Evolutionary conservation across 2,329 filamentous ascomycete species (phyloP).

Genomic region (Neocucurbitaria cava): DNA sequence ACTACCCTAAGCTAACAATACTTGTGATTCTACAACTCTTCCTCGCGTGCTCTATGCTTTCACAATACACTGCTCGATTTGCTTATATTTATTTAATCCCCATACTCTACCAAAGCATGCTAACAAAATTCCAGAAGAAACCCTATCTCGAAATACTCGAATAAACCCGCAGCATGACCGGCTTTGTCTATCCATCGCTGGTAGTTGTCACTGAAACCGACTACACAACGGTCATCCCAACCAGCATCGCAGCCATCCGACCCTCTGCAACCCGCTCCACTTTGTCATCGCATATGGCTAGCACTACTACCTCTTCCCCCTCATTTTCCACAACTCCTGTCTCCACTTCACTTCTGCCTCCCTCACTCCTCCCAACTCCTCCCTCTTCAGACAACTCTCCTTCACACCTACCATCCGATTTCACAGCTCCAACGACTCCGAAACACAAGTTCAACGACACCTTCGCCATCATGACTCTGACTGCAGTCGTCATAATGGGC

Average conservation of each 20-base stretch:
- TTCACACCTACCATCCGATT: not conserved
- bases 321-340: not conserved
- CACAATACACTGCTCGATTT: not conserved
- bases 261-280: not conserved
- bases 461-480: slow-evolving; percentile 2
- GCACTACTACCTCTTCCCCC: not conserved
- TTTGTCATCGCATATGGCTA: not conserved
- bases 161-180: not conserved
- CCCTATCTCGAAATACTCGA: too few relatives aligned
- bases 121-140: not conserved
- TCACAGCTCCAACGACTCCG: not conserved
- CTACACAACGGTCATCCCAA: slow-evolving; percentile 8
- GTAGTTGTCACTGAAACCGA: slow-evolving; percentile 3
- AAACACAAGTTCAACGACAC: slow-evolving; percentile 8
- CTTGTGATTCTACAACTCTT: not conserved
- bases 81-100: not conserved
- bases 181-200: not conserved
- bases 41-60: not conserved
- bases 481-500: slow-evolving; percentile 3
- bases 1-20: not conserved
- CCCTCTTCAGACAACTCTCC: not conserved
- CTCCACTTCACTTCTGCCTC: not conserved
- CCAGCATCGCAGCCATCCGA: not conserved
- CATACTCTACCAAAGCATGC: not conserved
- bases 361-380: not conserved